Conservation (phyloP, 345 rosid species). For the Eucalyptus pumila region DNA sequence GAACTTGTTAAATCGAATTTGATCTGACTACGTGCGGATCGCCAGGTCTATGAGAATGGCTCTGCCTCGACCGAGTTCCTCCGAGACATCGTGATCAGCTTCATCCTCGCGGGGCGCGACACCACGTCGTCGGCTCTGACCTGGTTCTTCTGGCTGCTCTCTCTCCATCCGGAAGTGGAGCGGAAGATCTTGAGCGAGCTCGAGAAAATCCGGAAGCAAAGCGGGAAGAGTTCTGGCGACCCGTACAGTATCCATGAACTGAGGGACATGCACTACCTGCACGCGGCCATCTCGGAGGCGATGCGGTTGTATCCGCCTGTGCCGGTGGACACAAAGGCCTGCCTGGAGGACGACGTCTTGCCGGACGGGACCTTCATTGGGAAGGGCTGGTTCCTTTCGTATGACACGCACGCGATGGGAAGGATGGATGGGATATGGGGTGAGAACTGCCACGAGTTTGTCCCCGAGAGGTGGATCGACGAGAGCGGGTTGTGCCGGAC, state of each 20-base stretch:
- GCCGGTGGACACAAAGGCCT: conserved; percentile 16
- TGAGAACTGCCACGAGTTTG: conserved; percentile 15
- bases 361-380: conserved; percentile 23
- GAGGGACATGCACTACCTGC: conserved; percentile 28
- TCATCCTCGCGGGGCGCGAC: conserved; percentile 41
- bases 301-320: conserved; percentile 48
- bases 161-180: conserved; percentile 4
- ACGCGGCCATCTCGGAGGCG: conserved; percentile 28
- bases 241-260: conserved; percentile 1
- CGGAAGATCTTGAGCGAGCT: conserved; percentile 12
- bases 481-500: background rate
- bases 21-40: background rate
- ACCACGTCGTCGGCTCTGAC: conserved; percentile 32
- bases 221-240: background rate
- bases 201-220: background rate
- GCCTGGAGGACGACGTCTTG: conserved; percentile 2
- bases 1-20: background rate
- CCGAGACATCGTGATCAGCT: conserved; percentile 29
- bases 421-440: conserved; percentile 34
- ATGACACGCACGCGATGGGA: conserved; percentile 28
- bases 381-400: conserved; percentile 10
- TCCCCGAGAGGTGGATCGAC: conserved; percentile 33
- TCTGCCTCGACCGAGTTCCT: background rate
- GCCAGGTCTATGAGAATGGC: background rate
- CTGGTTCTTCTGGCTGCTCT: conserved; percentile 39